Percentiles rank a stretch among this genome's conserved stretches.
Conservation (phyloP, 2,329 filamentous ascomycete species). For the Colletotrichum plurivorum region DNA sequence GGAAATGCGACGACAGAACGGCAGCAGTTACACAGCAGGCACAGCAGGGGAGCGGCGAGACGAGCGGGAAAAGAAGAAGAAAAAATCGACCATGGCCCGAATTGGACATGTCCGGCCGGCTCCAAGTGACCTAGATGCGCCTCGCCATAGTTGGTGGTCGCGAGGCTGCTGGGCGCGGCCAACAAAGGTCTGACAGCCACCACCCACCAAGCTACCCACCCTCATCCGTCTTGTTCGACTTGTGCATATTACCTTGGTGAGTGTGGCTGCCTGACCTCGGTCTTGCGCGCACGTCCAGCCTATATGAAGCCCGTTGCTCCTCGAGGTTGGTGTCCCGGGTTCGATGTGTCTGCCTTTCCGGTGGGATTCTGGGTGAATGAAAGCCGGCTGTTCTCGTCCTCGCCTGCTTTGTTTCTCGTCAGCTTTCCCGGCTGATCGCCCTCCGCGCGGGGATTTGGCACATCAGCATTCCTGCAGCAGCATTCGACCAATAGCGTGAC, state of each 20-base stretch:
- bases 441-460: neutral
- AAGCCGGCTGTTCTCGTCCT: neutral
- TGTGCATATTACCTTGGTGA: conserved; percentile 27
- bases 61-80: conserved; percentile 20
- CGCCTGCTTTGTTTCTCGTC: neutral
- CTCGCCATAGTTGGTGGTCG: conserved; percentile 39
- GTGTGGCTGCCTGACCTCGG: conserved; percentile 41
- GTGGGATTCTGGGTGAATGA: neutral
- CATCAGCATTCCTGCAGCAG: neutral
- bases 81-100: conserved; percentile 25
- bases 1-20: too few species aligned
- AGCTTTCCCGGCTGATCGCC: conserved; percentile 6
- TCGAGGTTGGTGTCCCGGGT: neutral
- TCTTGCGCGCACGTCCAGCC: conserved; percentile 26
- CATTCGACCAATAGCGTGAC: conserved; percentile 16
- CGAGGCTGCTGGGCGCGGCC: conserved; percentile 34
- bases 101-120: conserved; percentile 28
- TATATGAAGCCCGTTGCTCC: conserved; percentile 35
- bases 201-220: conserved; percentile 39
- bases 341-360: conserved; percentile 13
- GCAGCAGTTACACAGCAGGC: conserved; percentile 35
- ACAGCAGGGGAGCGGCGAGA: conserved; percentile 27
- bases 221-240: conserved; percentile 39
- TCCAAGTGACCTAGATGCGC: conserved; percentile 37
- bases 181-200: conserved; percentile 41